Evolutionary conservation across 2,329 filamentous ascomycete species (phyloP).

Genomic region (Chrysoporthe cubensis): DNA sequence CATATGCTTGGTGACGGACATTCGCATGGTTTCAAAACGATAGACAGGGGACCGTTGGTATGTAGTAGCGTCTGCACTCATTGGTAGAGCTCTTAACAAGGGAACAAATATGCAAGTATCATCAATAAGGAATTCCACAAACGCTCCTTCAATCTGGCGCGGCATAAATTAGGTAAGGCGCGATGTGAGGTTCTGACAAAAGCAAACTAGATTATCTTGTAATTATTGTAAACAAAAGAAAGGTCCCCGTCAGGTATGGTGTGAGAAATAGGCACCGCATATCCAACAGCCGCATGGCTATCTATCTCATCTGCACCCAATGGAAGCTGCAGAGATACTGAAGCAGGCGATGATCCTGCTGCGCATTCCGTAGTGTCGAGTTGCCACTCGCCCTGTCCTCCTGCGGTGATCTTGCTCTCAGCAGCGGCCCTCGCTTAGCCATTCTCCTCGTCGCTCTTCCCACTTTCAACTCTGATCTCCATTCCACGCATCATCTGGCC

Average conservation of each 20-base stretch:
- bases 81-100: not conserved
- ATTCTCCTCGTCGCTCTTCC: constrained; percentile 3
- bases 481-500: not conserved
- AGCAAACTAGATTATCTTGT: not conserved
- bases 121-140: not conserved
- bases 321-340: not conserved
- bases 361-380: not conserved
- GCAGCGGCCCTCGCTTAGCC: not conserved
- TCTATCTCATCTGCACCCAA: not conserved
- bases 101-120: not conserved
- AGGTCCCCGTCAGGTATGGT: not conserved
- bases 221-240: not conserved
- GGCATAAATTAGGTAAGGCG: not conserved
- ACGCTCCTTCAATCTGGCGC: not conserved
- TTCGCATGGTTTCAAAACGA: not conserved
- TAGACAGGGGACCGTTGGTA: not conserved
- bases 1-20: not conserved
- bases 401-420: not conserved
- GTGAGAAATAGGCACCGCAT: not conserved
- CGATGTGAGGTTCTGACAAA: not conserved
- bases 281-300: not conserved
- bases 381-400: not conserved
- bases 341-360: not conserved
- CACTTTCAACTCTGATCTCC: not conserved
- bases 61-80: not conserved